Percentiles rank a stretch among this genome's conserved stretches.
phyloP scores from a whole-genome alignment of 495 filamentous ascomycete species.

The Oleoguttula mirabilis region DNA sequence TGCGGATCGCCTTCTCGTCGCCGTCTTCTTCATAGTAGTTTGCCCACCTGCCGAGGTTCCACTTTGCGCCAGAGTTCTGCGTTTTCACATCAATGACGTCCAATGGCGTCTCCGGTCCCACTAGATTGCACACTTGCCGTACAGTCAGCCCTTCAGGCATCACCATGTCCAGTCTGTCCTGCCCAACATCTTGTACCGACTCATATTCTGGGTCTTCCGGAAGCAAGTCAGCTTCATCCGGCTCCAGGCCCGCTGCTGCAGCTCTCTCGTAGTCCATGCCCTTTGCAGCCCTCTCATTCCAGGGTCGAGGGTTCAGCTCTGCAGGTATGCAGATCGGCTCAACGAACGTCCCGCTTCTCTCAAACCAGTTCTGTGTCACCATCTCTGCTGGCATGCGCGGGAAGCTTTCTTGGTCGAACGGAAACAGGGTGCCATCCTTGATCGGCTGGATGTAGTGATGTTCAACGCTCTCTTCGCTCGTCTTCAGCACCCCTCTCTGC shows the following conservation, averaged over 20 bases:
- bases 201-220: slow-evolving; percentile 30
- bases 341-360: slow-evolving; percentile 53
- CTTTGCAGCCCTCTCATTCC: not conserved
- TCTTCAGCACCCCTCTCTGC: slow-evolving; percentile 60
- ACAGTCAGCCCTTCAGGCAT: slow-evolving; percentile 59
- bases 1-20: slow-evolving; percentile 52
- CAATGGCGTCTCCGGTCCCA: slow-evolving; percentile 52
- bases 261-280: not conserved
- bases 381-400: slow-evolving; percentile 56
- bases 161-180: slow-evolving; percentile 63
- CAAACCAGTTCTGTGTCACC: slow-evolving; percentile 55
- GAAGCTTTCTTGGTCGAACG: slow-evolving; percentile 51
- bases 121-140: slow-evolving; percentile 51
- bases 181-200: slow-evolving; percentile 44
- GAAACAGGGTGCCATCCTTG: slow-evolving; percentile 49
- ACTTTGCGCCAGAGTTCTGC: slow-evolving; percentile 57
- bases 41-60: slow-evolving; percentile 62
- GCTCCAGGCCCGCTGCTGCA: not conserved
- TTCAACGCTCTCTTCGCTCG: slow-evolving; percentile 54
- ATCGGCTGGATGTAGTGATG: slow-evolving; percentile 65
- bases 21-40: slow-evolving; percentile 58
- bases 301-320: slow-evolving; percentile 44
- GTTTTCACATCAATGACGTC: slow-evolving; percentile 70
- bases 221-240: not conserved
- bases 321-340: slow-evolving; percentile 63